Evolutionary conservation across 768 basidiomycete species (phyloP).

Genomic region (Xerocomellus intermedius): DNA sequence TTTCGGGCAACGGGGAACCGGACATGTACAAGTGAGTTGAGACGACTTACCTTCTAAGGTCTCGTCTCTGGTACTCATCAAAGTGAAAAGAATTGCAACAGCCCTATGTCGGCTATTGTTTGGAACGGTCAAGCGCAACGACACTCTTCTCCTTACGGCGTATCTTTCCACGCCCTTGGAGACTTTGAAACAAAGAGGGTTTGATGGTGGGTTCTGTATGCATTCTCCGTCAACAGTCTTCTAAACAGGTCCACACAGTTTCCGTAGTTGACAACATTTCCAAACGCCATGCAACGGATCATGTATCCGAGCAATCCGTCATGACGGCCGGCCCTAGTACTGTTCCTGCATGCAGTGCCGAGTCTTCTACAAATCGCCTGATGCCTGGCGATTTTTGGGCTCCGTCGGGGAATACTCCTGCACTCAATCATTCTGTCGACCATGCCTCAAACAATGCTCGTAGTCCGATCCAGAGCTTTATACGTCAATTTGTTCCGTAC

Average conservation of each 20-base stretch:
- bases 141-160: slow-evolving; percentile 47
- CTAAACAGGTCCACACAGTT: slow-evolving; percentile 34
- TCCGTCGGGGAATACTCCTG: not conserved
- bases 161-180: slow-evolving; percentile 83
- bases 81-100: slow-evolving; percentile 62
- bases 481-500: not conserved
- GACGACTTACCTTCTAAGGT: not conserved
- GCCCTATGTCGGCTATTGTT: slow-evolving; percentile 78
- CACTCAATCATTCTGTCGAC: not conserved
- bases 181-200: not conserved
- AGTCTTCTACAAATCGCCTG: not conserved
- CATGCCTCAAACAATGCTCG: not conserved
- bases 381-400: not conserved
- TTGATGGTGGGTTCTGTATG: not conserved
- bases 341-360: slow-evolving; percentile 48
- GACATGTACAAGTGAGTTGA: slow-evolving; percentile 86
- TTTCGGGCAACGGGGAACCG: slow-evolving; percentile 64
- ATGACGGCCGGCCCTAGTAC: not conserved
- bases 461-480: not conserved
- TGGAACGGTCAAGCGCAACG: slow-evolving; percentile 72
- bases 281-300: not conserved
- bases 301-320: no score
- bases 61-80: not conserved
- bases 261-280: slow-evolving; percentile 45
- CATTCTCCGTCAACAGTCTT: not conserved